Evolutionary conservation across 805 yeast genomes (phyloP).

Genomic region (Grigorovia jiainica): DNA sequence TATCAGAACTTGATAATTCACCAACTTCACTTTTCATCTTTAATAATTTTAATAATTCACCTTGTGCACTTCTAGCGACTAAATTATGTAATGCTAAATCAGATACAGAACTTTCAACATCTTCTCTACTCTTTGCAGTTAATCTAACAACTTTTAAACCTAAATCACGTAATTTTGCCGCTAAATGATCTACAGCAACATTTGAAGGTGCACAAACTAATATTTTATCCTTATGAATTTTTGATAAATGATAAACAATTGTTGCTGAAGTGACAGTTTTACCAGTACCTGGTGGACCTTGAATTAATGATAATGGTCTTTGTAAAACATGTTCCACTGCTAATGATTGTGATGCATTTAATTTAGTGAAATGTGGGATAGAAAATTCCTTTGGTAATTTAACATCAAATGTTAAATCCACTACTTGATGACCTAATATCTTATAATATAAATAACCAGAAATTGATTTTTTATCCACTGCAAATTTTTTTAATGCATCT

Average conservation of each 20-base stretch:
- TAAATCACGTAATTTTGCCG: conserved; percentile 56
- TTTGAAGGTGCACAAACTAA: conserved; percentile 93
- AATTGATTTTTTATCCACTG: conserved; percentile 57
- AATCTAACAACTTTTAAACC: conserved; percentile 74
- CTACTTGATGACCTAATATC: conserved; percentile 71
- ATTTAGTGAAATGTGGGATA: conserved; percentile 54
- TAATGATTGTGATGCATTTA: conserved; percentile 69
- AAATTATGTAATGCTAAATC: conserved; percentile 48
- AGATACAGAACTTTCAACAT: conserved; percentile 56
- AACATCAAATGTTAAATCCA: conserved; percentile 50
- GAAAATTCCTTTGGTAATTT: conserved; percentile 54
- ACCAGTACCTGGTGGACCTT: conserved; percentile 97
- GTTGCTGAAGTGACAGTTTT: conserved; percentile 91
- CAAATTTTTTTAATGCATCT: conserved; percentile 61
- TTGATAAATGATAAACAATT: conserved; percentile 65
- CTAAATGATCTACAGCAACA: conserved; percentile 88
- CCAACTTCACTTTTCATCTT: conserved; percentile 56
- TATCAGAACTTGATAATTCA: conserved; percentile 51
- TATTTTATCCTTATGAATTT: conserved; percentile 51
- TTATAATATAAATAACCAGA: conserved; percentile 68
- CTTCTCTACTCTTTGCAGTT: conserved; percentile 71
- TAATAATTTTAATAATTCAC: conserved; percentile 49
- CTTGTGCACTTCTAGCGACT: conserved; percentile 40
- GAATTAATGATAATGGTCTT: conserved; percentile 71
- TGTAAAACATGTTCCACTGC: conserved; percentile 65